Conservation (phyloP, 805 yeast genomes). For the Blastobotrys chiropterorum region DNA sequence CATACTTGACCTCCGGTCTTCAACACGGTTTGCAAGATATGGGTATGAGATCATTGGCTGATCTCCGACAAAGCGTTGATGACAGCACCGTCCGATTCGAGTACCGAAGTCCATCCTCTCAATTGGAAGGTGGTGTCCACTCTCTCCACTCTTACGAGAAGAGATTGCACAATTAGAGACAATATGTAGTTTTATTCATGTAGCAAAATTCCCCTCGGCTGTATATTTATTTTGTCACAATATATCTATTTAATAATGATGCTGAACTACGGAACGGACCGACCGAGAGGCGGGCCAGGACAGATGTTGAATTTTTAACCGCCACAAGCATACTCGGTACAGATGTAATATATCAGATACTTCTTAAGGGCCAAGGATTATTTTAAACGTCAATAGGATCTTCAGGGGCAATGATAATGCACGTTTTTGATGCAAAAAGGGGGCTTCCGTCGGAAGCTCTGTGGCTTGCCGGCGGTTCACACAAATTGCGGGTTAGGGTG, state of each 20-base stretch:
- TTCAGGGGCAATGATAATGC: no score
- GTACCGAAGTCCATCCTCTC: conserved; percentile 97
- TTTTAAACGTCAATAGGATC: no score
- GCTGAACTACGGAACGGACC: not conserved
- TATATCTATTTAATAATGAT: not conserved
- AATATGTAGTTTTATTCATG: not conserved
- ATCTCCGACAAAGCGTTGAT: conserved; percentile 58
- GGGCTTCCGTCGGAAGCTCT: no score
- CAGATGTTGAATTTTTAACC: no score
- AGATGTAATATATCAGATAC: no score
- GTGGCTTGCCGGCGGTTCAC: not conserved
- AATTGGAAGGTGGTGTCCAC: conserved; percentile 97
- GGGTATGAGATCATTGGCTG: conserved; percentile 66
- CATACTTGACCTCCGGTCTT: conserved; percentile 89
- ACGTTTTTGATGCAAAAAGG: no score
- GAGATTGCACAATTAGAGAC: conserved; percentile 76
- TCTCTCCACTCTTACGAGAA: conserved; percentile 96
- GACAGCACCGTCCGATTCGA: conserved; percentile 82
- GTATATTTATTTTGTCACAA: not conserved
- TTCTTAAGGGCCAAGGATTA: no score
- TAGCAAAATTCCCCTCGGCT: not conserved
- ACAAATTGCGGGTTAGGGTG: not conserved
- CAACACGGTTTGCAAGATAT: conserved; percentile 99
- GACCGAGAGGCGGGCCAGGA: no score
- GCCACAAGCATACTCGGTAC: no score